Base-by-base conservation (phyloP, 1,284 basidiomycete genomes). In the Marasmius oreades region DNA sequence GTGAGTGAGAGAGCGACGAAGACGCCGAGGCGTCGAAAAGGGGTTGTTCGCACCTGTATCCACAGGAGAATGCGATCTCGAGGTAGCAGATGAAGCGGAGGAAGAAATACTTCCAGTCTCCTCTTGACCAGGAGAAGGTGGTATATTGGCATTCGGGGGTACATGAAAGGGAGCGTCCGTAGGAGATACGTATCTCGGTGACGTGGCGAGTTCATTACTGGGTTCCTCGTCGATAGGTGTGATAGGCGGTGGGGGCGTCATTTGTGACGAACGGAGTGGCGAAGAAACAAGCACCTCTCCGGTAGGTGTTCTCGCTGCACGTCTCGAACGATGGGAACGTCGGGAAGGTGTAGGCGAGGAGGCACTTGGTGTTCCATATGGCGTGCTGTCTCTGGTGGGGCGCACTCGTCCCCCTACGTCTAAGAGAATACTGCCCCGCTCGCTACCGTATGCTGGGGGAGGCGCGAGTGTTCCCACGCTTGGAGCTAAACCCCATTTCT, bases 401-500 rank as follows among this genome's bases (percentile, higher is more conserved):
- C 76, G 71, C 50, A 83, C 73, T 34, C 80, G 82, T 23, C 86
- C 88, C 23, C 93, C 94, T 1, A 93, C 91, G 69, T 95, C 94
- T 6, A 98, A 79, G 6, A 98, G 76, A 58, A 98, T 96, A 67
- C 92, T 95, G 11, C 95, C 95, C 16, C 93, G 81, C 69, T 98
- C 94, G 63, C 90, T 93, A 20, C 95, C 95, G 69, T 98, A 98
- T 0, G 95, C 93, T 1, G 95, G 95, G 20, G 95, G 95, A 24
- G 95, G 95, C 0, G 95, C 95, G 8, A 98, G 80, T 0, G 95
- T 98, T 42, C 95, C 95, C 16, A 93, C 88, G 72, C 93, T 96
- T 5, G 95, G 95, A 23, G 95, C 95, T 36, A 98, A 75, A 22
- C 95, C 95, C 95, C 95, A 98, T 70, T 97, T 97, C 81, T 98